These are phyloP conservation scores for Trichoderma simmonsii DNA, from an alignment of 2,329 filamentous ascomycete genomes.

Conservation along the genomic window DNA sequence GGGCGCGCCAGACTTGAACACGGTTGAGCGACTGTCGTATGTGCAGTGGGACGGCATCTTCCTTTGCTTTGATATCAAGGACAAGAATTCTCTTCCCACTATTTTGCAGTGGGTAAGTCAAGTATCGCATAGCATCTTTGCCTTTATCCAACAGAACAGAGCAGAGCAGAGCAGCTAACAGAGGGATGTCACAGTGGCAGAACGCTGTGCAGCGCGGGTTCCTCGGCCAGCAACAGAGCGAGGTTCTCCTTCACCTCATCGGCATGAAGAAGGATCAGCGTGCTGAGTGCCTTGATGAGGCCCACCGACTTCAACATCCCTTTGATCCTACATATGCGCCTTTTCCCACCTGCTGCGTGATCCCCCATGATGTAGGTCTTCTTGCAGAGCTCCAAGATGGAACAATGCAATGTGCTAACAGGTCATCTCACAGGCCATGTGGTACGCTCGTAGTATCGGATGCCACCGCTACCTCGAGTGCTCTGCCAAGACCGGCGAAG, in stretches of 20 bases:
- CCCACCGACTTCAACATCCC: slow-evolving; percentile 11
- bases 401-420: not conserved
- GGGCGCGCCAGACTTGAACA: slow-evolving; percentile 37
- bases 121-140: not conserved
- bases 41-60: slow-evolving; percentile 39
- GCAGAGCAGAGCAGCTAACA: not conserved
- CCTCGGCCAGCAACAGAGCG: slow-evolving; percentile 18
- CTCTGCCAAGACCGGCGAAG: slow-evolving; percentile 37
- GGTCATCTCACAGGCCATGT: slow-evolving; percentile 27
- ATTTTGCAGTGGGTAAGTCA: slow-evolving; percentile 36
- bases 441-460: slow-evolving; percentile 32
- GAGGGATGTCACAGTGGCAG: slow-evolving; percentile 28
- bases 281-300: slow-evolving; percentile 18
- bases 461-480: slow-evolving; percentile 34
- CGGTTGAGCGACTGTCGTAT: slow-evolving; percentile 34
- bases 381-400: not conserved
- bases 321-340: not conserved
- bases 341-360: slow-evolving; percentile 32
- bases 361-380: slow-evolving; percentile 29
- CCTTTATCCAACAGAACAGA: not conserved
- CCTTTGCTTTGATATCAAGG: slow-evolving; percentile 39
- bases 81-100: slow-evolving; percentile 33
- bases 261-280: slow-evolving; percentile 36
- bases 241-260: slow-evolving; percentile 32
- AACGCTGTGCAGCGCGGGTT: slow-evolving; percentile 31